These are phyloP conservation scores for Phaseolus lunatus DNA, from an alignment of 306 rosid species.

Conservation along the genomic window DNA sequence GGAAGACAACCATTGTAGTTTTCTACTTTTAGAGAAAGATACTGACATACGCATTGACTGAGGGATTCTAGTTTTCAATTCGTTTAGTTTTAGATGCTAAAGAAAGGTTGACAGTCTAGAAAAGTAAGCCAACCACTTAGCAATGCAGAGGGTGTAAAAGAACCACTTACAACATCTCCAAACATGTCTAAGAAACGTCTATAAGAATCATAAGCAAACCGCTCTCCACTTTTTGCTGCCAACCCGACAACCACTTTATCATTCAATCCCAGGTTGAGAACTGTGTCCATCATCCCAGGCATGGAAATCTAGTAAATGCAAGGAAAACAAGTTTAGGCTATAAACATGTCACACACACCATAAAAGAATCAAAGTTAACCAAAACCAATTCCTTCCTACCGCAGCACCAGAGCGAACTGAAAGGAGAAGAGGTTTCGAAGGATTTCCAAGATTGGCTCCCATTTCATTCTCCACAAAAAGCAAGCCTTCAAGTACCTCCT, in stretches of 20 bases:
- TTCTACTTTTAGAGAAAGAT: not conserved
- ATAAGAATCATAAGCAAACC: conserved; percentile 93
- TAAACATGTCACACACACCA: conserved; percentile 26
- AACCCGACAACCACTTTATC: conserved; percentile 90
- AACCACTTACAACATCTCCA: conserved; percentile 86
- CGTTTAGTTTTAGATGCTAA: conserved; percentile 4
- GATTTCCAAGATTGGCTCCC: conserved; percentile 81
- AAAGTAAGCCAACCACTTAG: conserved; percentile 21
- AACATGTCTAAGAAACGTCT: conserved; percentile 98
- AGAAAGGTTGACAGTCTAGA: conserved; percentile 1
- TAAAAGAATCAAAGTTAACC: conserved; percentile 12
- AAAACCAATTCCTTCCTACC: conserved; percentile 51
- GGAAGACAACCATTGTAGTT: not conserved
- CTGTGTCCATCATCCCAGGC: conserved; percentile 99
- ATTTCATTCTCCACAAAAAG: conserved; percentile 69
- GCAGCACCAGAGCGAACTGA: conserved; percentile 99
- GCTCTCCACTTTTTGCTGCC: conserved; percentile 92
- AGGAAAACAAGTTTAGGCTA: conserved; percentile 26
- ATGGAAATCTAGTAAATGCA: conserved; percentile 73
- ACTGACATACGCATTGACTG: not conserved
- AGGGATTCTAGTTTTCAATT: conserved; percentile 13
- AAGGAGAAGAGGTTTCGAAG: conserved; percentile 86
- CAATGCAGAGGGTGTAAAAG: conserved; percentile 29
- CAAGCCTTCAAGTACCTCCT: conserved; percentile 80
- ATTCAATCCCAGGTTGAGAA: conserved; percentile 96